Evolutionary conservation across 2,329 filamentous ascomycete species (phyloP).

Genomic region (Ophiostoma pallidulum): DNA sequence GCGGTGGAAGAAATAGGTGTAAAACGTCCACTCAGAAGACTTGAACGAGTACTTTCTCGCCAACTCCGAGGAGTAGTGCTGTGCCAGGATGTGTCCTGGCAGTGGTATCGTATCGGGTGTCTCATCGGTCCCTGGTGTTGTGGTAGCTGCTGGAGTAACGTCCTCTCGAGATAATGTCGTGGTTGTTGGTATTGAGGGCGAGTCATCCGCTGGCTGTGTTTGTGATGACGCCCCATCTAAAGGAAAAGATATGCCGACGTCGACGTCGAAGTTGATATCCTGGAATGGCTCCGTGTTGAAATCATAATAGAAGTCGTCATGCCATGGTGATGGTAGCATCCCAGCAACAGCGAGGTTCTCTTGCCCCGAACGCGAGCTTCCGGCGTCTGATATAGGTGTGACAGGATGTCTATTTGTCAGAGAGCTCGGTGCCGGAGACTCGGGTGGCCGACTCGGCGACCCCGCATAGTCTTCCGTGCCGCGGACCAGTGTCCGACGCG

Average conservation of each 20-base stretch:
- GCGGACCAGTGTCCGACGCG: background rate
- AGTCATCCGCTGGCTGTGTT: background rate
- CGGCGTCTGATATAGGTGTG: background rate
- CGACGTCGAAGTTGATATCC: background rate
- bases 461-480: background rate
- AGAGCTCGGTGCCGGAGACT: background rate
- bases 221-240: background rate
- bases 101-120: background rate
- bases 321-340: constrained; percentile 1
- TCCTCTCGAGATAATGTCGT: background rate
- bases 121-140: background rate
- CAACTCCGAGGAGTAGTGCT: constrained; percentile 1
- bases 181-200: background rate
- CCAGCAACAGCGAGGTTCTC: background rate
- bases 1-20: constrained; percentile 5
- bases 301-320: constrained; percentile 3
- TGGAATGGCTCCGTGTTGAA: constrained; percentile 2
- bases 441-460: background rate
- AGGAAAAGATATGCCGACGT: background rate
- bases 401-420: no score
- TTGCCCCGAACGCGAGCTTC: background rate
- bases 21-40: constrained; percentile 1
- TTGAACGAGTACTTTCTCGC: constrained; percentile 5
- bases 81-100: background rate
- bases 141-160: background rate